Evolutionary conservation across 805 yeast species (phyloP).

Genomic region (Metschnikowia anglica): DNA sequence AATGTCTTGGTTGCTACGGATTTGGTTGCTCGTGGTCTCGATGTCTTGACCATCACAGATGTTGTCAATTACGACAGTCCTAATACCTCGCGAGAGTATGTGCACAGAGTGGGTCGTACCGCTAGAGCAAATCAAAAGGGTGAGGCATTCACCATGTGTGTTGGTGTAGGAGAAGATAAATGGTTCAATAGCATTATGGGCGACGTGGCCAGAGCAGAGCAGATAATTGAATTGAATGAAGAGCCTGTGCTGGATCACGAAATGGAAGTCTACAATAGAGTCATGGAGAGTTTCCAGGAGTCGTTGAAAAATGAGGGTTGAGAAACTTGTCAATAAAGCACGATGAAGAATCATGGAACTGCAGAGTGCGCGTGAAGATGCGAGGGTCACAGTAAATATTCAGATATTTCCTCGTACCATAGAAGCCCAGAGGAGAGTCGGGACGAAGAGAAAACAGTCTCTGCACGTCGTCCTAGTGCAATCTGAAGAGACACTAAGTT

Average conservation of each 20-base stretch:
- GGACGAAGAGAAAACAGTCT: too few relatives aligned
- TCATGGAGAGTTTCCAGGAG: conserved; percentile 29
- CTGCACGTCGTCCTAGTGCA: too few relatives aligned
- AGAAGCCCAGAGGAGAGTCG: too few relatives aligned
- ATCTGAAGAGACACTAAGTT: too few relatives aligned
- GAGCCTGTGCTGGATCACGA: conserved; percentile 25
- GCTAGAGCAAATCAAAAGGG: conserved; percentile 89
- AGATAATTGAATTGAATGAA: conserved; percentile 20
- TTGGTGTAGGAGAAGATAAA: conserved; percentile 74
- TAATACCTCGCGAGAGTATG: conserved; percentile 82
- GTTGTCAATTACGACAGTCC: conserved; percentile 94
- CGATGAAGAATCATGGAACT: too few relatives aligned
- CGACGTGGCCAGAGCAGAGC: conserved; percentile 46
- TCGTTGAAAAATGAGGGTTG: conserved; percentile 8
- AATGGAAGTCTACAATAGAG: conserved; percentile 25
- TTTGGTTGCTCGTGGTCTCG: conserved; percentile 94
- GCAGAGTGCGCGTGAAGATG: too few relatives aligned
- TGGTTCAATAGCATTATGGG: conserved; percentile 54
- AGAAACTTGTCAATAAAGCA: not conserved
- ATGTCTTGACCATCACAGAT: conserved; percentile 62
- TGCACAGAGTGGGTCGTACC: conserved; percentile 95
- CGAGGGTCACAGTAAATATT: too few relatives aligned
- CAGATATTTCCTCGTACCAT: too few relatives aligned
- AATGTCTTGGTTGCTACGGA: conserved; percentile 76
- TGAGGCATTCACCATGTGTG: conserved; percentile 66